Evolutionary conservation across 2,329 filamentous ascomycete genomes (phyloP), one percentile per base, ranked within the genome.

Genomic region (Leptodontidium sp.): DNA sequence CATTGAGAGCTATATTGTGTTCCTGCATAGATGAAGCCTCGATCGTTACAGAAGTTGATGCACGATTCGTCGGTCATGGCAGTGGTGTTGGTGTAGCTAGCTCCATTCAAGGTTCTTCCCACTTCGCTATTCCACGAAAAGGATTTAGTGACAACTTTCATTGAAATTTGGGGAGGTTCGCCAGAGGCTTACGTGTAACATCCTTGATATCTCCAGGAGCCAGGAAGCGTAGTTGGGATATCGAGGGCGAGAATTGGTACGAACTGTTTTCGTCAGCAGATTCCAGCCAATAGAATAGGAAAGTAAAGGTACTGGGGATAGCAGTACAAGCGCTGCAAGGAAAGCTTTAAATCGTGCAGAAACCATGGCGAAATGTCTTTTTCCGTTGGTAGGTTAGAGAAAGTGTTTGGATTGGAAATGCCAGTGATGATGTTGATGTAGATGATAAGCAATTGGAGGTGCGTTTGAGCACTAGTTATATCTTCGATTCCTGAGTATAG

Each of bases 1-100:
- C 75, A 77, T 70, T 75, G 70, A n/a, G 62, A 63, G 11, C 64
- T 58, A 49, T 75, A 76, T 68, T 77, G 74, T 1, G 71, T 70
- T 14, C 75, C 75, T 14, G 75, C 75, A 58, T 73, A 75, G 15
- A 71, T 71, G 50, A 70, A 75, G 17, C 68, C 68, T 49, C 66
- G 32, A 17, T 57, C 67, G 24, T 53, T 69, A 58, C 75, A 77
- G 61, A 66, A 76, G 15, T 62, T 35, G 38, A 75, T 73, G 62
- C 75, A 77, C 24, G 66, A 69, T 50, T 71, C 71, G 49, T 69
- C 71, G 0, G 75, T 76, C 73, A 74, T 73, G 11, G 49, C 43
- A 29, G 69, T 69, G 14, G 12, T 67, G 47, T 67, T 72, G 26
- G 64, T 61, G 47, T 70, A 74, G 17, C 68, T 66, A 3, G 69